A percentile compares a stretch with the other conserved stretches of the same genome.
Evolutionary conservation across 805 yeast genomes (phyloP).

Genomic region (Pichia heedii): DNA sequence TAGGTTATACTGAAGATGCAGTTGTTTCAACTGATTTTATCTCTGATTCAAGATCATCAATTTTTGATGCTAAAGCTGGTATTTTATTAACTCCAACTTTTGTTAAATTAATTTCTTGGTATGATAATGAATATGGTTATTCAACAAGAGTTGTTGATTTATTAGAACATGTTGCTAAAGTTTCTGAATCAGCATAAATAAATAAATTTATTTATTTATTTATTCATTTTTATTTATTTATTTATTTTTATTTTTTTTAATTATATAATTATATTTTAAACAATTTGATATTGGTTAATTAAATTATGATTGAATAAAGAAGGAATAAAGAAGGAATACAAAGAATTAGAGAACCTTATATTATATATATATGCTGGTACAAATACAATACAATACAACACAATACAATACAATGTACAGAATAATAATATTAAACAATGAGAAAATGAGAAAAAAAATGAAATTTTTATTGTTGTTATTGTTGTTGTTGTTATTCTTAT

Average conservation of each 20-base stretch:
- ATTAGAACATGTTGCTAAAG: conserved; percentile 69
- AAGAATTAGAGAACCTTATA: no score
- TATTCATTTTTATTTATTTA: conserved; percentile 19
- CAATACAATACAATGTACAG: no score
- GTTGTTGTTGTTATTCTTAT: no score
- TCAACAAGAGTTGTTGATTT: conserved; percentile 93
- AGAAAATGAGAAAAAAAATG: no score
- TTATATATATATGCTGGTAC: no score
- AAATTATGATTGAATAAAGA: no score
- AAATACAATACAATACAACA: no score
- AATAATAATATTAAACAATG: no score
- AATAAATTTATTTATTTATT: not conserved
- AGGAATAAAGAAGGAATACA: no score
- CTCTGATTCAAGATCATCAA: conserved; percentile 75
- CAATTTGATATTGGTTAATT: no score
- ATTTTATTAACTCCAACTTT: conserved; percentile 78
- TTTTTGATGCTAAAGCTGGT: conserved; percentile 89
- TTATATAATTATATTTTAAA: no score
- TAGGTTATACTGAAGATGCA: conserved; percentile 88
- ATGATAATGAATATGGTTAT: conserved; percentile 95
- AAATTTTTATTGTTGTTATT: no score
- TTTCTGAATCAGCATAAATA: conserved; percentile 22
- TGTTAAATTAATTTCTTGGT: conserved; percentile 89
- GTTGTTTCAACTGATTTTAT: conserved; percentile 89
- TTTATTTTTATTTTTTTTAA: conserved; percentile 28